Conservation (phyloP, 257 asterid genomes). For the Solanum sitiens region DNA sequence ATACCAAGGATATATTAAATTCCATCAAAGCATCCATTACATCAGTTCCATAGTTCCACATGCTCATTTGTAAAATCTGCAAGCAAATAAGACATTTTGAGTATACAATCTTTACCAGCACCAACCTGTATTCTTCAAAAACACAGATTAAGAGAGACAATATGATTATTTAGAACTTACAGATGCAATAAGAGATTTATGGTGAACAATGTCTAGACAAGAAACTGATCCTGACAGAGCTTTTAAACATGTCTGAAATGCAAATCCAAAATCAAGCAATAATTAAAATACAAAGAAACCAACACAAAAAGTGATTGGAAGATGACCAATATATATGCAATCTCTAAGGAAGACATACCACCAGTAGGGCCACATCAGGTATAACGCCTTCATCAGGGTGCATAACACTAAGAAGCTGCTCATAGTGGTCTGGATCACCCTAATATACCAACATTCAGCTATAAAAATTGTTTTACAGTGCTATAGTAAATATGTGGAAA, state of each 20-base stretch:
- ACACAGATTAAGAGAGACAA: background rate
- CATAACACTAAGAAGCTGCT: conserved; percentile 51
- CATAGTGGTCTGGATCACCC: conserved; percentile 56
- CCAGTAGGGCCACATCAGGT: conserved; percentile 73
- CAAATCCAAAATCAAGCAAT: background rate
- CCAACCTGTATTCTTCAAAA: background rate
- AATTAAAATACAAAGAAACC: background rate
- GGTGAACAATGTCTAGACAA: conserved; percentile 52
- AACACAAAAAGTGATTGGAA: background rate
- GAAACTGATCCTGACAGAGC: conserved; percentile 72
- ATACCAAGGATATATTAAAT: conserved; percentile 65
- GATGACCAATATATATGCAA: background rate
- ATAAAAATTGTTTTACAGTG: background rate
- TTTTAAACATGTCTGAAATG: conserved; percentile 27
- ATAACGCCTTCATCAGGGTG: conserved; percentile 27
- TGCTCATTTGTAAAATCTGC: conserved; percentile 67
- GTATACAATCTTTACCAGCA: background rate
- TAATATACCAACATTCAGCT: conserved; percentile 7
- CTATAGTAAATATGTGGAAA: background rate
- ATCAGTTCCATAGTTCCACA: conserved; percentile 76
- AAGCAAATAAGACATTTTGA: background rate
- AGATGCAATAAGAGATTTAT: conserved; percentile 48
- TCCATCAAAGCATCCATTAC: conserved; percentile 81
- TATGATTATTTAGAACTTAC: conserved; percentile 31
- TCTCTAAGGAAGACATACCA: conserved; percentile 40